These are phyloP conservation scores for Pilaira anomala DNA, from an alignment of 192 early-diverging fungal species.

Conservation along the genomic window DNA sequence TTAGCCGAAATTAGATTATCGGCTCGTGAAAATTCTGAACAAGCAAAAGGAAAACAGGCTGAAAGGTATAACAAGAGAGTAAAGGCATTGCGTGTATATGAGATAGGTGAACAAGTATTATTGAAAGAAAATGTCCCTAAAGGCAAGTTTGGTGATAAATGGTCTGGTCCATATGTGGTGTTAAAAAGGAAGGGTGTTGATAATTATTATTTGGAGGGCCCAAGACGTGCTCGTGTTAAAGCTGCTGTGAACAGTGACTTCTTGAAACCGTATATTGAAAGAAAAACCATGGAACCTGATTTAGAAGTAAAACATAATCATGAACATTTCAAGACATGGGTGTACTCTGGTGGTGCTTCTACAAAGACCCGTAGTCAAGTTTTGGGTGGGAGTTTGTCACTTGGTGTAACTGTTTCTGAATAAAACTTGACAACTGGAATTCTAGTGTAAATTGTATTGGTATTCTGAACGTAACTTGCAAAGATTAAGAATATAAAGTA, in stretches of 20 bases:
- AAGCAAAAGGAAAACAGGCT: not conserved
- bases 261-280: not conserved
- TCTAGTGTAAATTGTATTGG: too few species aligned
- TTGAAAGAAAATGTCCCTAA: not conserved
- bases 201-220: not conserved
- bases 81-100: not conserved
- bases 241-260: slow-evolving; percentile 1
- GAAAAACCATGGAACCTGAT: too few species aligned
- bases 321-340: too few species aligned
- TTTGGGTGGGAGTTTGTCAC: too few species aligned
- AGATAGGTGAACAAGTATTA: slow-evolving; percentile 2
- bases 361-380: too few species aligned
- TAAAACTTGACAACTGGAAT: too few species aligned
- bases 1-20: not conserved
- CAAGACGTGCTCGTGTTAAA: not conserved
- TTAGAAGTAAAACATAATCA: too few species aligned
- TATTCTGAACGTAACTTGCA: too few species aligned
- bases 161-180: not conserved
- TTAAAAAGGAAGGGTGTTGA: not conserved
- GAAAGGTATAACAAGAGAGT: not conserved
- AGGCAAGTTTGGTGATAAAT: slow-evolving; percentile 6
- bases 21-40: not conserved
- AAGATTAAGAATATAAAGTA: too few species aligned
- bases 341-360: too few species aligned
- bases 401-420: too few species aligned